Conservation (phyloP, 441 rosid species). For the Populus tomentosa region DNA sequence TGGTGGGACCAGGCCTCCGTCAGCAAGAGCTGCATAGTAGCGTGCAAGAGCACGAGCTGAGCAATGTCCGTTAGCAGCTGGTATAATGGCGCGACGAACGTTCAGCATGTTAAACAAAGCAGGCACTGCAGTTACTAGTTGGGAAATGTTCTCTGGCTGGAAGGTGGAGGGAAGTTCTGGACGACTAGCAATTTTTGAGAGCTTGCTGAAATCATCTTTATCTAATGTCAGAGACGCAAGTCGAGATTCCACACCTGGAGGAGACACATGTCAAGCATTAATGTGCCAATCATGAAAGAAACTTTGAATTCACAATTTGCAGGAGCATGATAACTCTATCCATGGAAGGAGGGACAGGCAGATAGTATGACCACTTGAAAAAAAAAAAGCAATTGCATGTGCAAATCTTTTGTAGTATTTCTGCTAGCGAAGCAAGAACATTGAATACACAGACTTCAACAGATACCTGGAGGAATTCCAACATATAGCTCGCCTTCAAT, state of each 20-base stretch:
- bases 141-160: conserved; percentile 48
- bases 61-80: conserved; percentile 89
- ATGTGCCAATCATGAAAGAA: neutral
- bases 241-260: conserved; percentile 91
- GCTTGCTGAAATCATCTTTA: conserved; percentile 51
- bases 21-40: conserved; percentile 83
- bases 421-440: conserved; percentile 10
- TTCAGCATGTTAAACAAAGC: conserved; percentile 75
- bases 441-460: conserved; percentile 7
- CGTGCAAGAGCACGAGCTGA: conserved; percentile 99
- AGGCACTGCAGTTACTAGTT: conserved; percentile 41
- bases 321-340: neutral
- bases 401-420: neutral
- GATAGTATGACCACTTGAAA: neutral
- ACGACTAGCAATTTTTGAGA: conserved; percentile 33
- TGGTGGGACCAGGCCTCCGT: conserved; percentile 72
- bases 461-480: conserved; percentile 86
- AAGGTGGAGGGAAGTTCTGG: conserved; percentile 71
- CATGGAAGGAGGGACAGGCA: neutral
- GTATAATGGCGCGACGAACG: conserved; percentile 83
- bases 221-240: conserved; percentile 75
- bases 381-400: neutral
- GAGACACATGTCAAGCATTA: conserved; percentile 7
- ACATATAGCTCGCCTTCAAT: conserved; percentile 86
- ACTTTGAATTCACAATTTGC: neutral